These are phyloP conservation scores for Lanmaoa pseudosensibilis DNA, from an alignment of 768 basidiomycete genomes.

Conservation along the genomic window DNA sequence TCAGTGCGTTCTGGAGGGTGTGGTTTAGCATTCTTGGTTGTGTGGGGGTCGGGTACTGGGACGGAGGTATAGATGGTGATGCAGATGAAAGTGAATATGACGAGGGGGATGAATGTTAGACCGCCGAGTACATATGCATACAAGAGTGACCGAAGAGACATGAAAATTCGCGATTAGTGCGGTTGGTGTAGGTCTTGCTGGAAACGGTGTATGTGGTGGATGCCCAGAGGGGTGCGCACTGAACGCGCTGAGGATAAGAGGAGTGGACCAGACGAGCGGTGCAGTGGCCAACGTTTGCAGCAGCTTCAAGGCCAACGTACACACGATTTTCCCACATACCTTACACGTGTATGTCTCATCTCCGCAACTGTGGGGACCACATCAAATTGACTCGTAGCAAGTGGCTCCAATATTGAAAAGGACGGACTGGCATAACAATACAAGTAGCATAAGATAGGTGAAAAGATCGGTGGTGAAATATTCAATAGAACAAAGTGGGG, in stretches of 20 bases:
- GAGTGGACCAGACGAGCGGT: neutral
- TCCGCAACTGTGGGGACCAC: slow-evolving; percentile 10
- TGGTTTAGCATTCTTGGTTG: slow-evolving; percentile 39
- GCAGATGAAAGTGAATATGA: slow-evolving; percentile 57
- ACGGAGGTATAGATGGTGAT: slow-evolving; percentile 80
- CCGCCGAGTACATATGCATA: slow-evolving; percentile 91
- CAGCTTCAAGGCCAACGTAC: neutral
- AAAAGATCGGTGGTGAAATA: slow-evolving; percentile 1
- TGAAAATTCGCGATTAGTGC: neutral
- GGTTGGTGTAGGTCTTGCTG: neutral
- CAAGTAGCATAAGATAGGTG: neutral
- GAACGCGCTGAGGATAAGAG: neutral
- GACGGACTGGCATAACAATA: neutral
- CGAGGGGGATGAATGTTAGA: slow-evolving; percentile 82
- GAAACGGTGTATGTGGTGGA: neutral
- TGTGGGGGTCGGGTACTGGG: slow-evolving; percentile 63
- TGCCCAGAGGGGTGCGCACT: neutral
- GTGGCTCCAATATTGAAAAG: neutral
- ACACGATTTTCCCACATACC: slow-evolving; percentile 15
- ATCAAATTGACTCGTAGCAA: slow-evolving; percentile 7
- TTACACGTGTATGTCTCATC: slow-evolving; percentile 17
- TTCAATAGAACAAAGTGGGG: neutral
- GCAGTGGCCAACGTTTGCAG: neutral
- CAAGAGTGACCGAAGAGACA: slow-evolving; percentile 70
- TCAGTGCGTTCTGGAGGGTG: slow-evolving; percentile 13